Conservation (phyloP, 2,329 filamentous ascomycete genomes). For the Byssothecium circinans region DNA sequence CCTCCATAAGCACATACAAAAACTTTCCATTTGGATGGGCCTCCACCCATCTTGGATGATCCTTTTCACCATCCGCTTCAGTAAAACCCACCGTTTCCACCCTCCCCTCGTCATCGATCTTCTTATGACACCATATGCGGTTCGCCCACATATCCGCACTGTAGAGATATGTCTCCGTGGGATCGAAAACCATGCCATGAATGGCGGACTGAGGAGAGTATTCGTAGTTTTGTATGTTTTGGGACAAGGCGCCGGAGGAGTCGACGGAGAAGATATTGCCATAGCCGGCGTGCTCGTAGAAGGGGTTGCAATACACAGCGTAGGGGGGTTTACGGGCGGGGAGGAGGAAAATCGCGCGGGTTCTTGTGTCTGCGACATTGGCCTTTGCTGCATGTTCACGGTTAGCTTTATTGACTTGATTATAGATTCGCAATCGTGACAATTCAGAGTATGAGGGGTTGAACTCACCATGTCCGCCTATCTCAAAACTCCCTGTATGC, state of each 20-base stretch:
- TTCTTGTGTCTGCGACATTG: slow-evolving; percentile 71
- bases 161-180: slow-evolving; percentile 73
- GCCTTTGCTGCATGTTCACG: slow-evolving; percentile 62
- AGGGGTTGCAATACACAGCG: slow-evolving; percentile 85
- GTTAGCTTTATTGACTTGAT: slow-evolving; percentile 1
- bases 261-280: slow-evolving; percentile 75
- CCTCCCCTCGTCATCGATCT: slow-evolving; percentile 61
- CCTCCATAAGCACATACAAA: slow-evolving; percentile 86
- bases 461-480: slow-evolving; percentile 71
- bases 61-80: slow-evolving; percentile 68
- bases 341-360: slow-evolving; percentile 85
- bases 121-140: slow-evolving; percentile 83
- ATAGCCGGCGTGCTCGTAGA: slow-evolving; percentile 81
- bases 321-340: slow-evolving; percentile 77
- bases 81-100: slow-evolving; percentile 72
- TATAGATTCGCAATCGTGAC: not conserved
- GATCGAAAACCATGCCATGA: slow-evolving; percentile 81
- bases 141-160: slow-evolving; percentile 77
- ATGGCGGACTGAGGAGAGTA: slow-evolving; percentile 72
- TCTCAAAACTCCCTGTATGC: slow-evolving; percentile 70
- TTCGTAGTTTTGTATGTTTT: slow-evolving; percentile 72
- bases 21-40: slow-evolving; percentile 77
- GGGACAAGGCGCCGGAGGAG: slow-evolving; percentile 57
- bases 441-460: slow-evolving; percentile 3
- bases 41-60: slow-evolving; percentile 87